These are phyloP conservation scores for Huntiella savannae DNA, from an alignment of 2,329 filamentous ascomycete genomes.

Conservation along the genomic window DNA sequence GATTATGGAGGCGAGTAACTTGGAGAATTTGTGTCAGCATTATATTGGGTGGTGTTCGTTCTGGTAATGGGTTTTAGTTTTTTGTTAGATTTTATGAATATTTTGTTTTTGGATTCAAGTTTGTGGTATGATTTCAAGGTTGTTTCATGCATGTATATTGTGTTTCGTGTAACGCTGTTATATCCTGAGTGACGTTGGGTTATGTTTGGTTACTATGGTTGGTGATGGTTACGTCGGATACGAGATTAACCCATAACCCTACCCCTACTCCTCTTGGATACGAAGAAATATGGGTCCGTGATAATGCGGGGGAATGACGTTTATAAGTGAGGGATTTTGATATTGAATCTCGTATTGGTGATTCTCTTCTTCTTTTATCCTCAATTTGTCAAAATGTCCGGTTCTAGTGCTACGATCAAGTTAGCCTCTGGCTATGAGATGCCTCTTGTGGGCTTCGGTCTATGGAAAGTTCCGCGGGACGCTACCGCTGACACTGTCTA, in stretches of 20 bases:
- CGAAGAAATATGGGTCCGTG: no score
- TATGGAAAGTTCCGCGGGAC: slow-evolving; percentile 68
- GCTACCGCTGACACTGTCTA: slow-evolving; percentile 60
- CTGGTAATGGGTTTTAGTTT: slow-evolving; percentile 40
- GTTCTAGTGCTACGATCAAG: slow-evolving; percentile 25
- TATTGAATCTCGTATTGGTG: no score
- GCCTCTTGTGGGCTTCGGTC: slow-evolving; percentile 58
- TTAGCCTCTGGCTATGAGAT: slow-evolving; percentile 48
- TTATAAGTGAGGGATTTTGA: no score
- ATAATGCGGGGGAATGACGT: no score
- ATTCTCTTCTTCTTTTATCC: not conserved
- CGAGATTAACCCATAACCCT: no score
- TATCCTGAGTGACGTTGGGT: no score
- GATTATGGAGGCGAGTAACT: slow-evolving; percentile 82
- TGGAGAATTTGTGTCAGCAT: slow-evolving; percentile 96
- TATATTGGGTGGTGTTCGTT: slow-evolving; percentile 99
- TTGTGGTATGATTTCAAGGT: not conserved
- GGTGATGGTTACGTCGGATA: no score
- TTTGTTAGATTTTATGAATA: not conserved
- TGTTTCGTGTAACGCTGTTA: no score
- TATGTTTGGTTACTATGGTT: no score
- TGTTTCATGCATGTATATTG: not conserved
- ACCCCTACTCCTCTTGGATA: no score
- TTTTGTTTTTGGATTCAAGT: slow-evolving; percentile 3
- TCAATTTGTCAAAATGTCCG: slow-evolving; percentile 8